Conservation (phyloP, 805 yeast species). For the Priceomyces carsonii region DNA sequence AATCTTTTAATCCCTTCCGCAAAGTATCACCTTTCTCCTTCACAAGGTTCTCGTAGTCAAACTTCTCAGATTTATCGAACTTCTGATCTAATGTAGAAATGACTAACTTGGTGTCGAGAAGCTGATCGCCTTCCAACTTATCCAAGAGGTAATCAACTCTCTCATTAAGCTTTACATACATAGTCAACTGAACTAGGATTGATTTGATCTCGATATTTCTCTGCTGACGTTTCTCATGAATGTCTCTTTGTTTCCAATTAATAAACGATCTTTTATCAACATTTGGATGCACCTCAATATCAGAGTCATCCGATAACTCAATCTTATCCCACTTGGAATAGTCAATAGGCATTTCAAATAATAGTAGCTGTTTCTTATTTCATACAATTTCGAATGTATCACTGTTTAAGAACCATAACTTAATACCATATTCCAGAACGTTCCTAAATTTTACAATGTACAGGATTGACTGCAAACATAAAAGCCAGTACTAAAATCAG, state of each 20-base stretch:
- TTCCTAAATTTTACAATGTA: too few species aligned
- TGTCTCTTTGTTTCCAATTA: conserved; percentile 95
- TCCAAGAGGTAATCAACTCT: conserved; percentile 67
- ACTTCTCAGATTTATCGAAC: conserved; percentile 62
- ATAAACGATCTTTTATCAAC: conserved; percentile 93
- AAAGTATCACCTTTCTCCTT: conserved; percentile 42
- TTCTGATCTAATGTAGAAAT: conserved; percentile 45
- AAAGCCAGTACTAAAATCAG: too few species aligned
- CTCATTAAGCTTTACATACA: conserved; percentile 73
- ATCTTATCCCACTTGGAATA: conserved; percentile 98
- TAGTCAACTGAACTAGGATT: conserved; percentile 72
- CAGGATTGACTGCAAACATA: too few species aligned
- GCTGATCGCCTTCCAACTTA: conserved; percentile 39
- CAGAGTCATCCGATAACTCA: conserved; percentile 95
- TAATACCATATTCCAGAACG: too few species aligned
- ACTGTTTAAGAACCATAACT: too few species aligned
- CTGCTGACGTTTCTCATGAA: conserved; percentile 87
- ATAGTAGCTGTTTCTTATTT: too few species aligned
- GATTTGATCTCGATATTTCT: conserved; percentile 76
- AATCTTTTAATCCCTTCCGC: conserved; percentile 45
- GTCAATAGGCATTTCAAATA: conserved; percentile 79
- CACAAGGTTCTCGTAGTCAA: conserved; percentile 42
- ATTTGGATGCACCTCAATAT: conserved; percentile 95
- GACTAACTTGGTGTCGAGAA: conserved; percentile 29
- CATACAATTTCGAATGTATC: too few species aligned